phyloP scores from a whole-genome alignment of 2,329 filamentous ascomycete species.

The Clarireedia monteithiana region DNA sequence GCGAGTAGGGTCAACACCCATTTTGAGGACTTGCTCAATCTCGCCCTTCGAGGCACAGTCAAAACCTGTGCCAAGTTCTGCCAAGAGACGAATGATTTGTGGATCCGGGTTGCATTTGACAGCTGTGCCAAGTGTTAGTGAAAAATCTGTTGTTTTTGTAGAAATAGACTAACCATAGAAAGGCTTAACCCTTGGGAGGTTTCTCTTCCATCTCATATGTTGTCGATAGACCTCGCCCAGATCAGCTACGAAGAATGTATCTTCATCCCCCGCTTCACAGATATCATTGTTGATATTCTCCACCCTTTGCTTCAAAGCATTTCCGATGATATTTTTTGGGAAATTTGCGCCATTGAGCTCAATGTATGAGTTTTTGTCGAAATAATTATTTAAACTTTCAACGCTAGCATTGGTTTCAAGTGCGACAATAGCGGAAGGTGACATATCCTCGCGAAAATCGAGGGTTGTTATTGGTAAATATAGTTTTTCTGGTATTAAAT shows the following conservation, averaged over 20 bases:
- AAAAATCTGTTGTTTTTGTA: neutral
- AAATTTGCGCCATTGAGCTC: constrained; percentile 25
- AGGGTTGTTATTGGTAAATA: constrained; percentile 15
- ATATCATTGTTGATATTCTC: constrained; percentile 76
- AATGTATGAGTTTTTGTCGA: constrained; percentile 22
- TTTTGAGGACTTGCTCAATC: constrained; percentile 81
- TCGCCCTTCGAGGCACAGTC: constrained; percentile 97
- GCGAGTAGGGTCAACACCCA: constrained; percentile 77
- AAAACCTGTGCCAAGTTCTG: constrained; percentile 85
- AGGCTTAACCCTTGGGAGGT: constrained; percentile 84
- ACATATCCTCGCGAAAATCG: constrained; percentile 42
- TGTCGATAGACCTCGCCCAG: constrained; percentile 98
- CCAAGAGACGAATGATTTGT: constrained; percentile 79
- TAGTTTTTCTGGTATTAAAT: neutral
- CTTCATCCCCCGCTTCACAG: constrained; percentile 89
- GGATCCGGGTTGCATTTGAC: constrained; percentile 99
- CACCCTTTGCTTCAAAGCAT: constrained; percentile 80
- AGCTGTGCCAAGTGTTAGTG: constrained; percentile 42
- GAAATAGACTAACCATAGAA: constrained; percentile 68
- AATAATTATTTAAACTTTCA: constrained; percentile 25
- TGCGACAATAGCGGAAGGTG: constrained; percentile 57
- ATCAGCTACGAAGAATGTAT: constrained; percentile 97
- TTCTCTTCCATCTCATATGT: constrained; percentile 96
- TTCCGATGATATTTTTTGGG: constrained; percentile 76
- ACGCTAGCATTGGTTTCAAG: constrained; percentile 33